These are phyloP conservation scores for Halenospora varia DNA, from an alignment of 495 filamentous ascomycete species.

Conservation along the genomic window DNA sequence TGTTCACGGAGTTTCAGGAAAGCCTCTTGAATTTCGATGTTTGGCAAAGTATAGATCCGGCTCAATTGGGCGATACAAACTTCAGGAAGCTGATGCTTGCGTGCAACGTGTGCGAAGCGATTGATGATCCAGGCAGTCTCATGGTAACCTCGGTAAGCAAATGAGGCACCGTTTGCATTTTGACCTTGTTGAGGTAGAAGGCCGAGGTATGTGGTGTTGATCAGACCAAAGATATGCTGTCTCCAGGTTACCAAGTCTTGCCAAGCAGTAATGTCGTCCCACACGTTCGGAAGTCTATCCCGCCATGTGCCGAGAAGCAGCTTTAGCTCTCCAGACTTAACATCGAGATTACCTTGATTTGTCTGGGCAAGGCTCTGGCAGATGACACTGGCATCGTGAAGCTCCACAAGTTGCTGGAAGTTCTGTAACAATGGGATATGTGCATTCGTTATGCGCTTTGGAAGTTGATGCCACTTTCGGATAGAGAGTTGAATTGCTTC, in stretches of 20 bases:
- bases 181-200: constrained; percentile 77
- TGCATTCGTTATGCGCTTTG: constrained; percentile 86
- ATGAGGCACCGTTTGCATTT: constrained; percentile 75
- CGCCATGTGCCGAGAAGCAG: constrained; percentile 91
- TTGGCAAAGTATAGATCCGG: constrained; percentile 96
- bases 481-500: constrained; percentile 96
- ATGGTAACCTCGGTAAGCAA: constrained; percentile 94
- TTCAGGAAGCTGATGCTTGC: constrained; percentile 94
- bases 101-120: constrained; percentile 93
- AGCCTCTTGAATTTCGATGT: constrained; percentile 99
- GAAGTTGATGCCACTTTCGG: constrained; percentile 96
- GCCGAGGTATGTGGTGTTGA: constrained; percentile 88
- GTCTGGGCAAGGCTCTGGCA: constrained; percentile 84
- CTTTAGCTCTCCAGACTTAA: constrained; percentile 94
- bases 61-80: constrained; percentile 96
- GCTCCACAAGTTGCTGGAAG: constrained; percentile 97
- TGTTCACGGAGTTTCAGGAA: constrained; percentile 97
- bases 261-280: constrained; percentile 99
- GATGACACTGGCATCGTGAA: constrained; percentile 96
- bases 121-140: constrained; percentile 99
- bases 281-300: constrained; percentile 92
- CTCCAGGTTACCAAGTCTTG: constrained; percentile 98
- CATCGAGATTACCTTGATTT: constrained; percentile 79
- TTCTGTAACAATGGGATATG: constrained; percentile 94
- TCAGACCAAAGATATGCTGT: constrained; percentile 96